These are phyloP conservation scores for Xylaria flabelliformis DNA, from an alignment of 495 filamentous ascomycete species.

Conservation along the genomic window DNA sequence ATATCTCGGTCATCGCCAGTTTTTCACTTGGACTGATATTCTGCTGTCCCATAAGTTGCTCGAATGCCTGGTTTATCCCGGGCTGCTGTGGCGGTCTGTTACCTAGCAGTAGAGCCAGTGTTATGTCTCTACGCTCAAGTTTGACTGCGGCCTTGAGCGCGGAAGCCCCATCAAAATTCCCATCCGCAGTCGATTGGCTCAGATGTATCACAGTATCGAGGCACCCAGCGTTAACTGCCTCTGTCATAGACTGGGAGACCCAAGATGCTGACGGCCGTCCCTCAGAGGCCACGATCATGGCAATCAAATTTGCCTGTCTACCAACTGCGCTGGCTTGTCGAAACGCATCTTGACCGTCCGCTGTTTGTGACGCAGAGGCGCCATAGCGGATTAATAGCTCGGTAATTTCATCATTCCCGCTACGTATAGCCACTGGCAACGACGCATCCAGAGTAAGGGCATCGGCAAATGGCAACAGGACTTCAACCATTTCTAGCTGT, in stretches of 20 bases:
- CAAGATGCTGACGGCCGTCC: conserved; percentile 43
- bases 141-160: conserved; percentile 51
- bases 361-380: conserved; percentile 45
- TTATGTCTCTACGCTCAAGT: conserved; percentile 50
- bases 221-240: conserved; percentile 51
- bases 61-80: conserved; percentile 49
- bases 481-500: conserved; percentile 55
- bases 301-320: conserved; percentile 47
- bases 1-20: conserved; percentile 48
- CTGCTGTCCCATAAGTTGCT: conserved; percentile 44
- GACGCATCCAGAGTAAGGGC: conserved; percentile 46
- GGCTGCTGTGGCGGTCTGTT: conserved; percentile 46
- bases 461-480: conserved; percentile 53
- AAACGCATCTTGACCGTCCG: conserved; percentile 53
- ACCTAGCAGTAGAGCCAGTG: conserved; percentile 53
- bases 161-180: conserved; percentile 49
- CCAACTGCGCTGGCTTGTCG: conserved; percentile 49
- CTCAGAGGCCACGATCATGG: conserved; percentile 51
- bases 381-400: conserved; percentile 50
- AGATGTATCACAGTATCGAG: conserved; percentile 52
- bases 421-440: conserved; percentile 49
- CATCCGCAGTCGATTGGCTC: conserved; percentile 52
- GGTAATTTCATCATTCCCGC: conserved; percentile 43
- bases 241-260: conserved; percentile 52
- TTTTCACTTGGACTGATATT: conserved; percentile 53